Percentiles rank a stretch among this genome's conserved stretches.
Evolutionary conservation across 2,329 filamentous ascomycete species (phyloP).

Genomic region (Aspergillus neoniger): DNA sequence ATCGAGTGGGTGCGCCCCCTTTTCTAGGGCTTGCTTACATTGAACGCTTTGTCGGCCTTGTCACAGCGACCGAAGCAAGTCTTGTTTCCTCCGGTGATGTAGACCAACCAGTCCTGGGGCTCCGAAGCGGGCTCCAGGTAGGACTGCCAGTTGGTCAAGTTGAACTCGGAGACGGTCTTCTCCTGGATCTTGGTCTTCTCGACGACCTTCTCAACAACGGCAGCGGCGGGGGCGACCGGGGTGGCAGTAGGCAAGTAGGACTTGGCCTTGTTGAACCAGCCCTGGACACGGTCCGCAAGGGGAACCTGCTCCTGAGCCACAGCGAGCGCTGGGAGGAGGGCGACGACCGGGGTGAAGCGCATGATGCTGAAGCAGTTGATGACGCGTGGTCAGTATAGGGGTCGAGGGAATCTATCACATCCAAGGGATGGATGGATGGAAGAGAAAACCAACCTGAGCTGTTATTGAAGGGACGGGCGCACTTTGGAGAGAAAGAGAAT

Average conservation of each 20-base stretch:
- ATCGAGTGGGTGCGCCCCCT: conserved; percentile 2
- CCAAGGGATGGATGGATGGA: conserved; percentile 3
- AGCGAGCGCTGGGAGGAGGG: conserved; percentile 53
- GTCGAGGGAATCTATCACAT: conserved; percentile 4
- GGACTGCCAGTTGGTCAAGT: conserved; percentile 59
- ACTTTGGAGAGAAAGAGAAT: conserved; percentile 21
- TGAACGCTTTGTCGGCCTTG: conserved; percentile 55
- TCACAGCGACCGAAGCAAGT: conserved; percentile 64
- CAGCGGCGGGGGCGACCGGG: conserved; percentile 32
- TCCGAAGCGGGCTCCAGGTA: conserved; percentile 47
- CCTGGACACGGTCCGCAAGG: conserved; percentile 47
- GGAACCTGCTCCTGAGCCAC: conserved; percentile 62
- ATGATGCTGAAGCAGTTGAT: conserved; percentile 41
- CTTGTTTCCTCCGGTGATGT: conserved; percentile 64
- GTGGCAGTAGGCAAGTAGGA: conserved; percentile 55
- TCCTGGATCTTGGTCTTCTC: conserved; percentile 51
- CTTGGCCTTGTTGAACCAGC: conserved; percentile 56
- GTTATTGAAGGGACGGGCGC: conserved; percentile 17
- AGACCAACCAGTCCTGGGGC: conserved; percentile 61
- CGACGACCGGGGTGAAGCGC: conserved; percentile 55
- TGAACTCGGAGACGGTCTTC: conserved; percentile 55
- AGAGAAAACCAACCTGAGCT: conserved; percentile 23
- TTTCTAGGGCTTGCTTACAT: conserved; percentile 37
- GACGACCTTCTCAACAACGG: conserved; percentile 42
- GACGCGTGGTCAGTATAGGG: conserved; percentile 23